Base-by-base conservation (phyloP, 169 alveolate genomes). In the Neospora caninum region DNA sequence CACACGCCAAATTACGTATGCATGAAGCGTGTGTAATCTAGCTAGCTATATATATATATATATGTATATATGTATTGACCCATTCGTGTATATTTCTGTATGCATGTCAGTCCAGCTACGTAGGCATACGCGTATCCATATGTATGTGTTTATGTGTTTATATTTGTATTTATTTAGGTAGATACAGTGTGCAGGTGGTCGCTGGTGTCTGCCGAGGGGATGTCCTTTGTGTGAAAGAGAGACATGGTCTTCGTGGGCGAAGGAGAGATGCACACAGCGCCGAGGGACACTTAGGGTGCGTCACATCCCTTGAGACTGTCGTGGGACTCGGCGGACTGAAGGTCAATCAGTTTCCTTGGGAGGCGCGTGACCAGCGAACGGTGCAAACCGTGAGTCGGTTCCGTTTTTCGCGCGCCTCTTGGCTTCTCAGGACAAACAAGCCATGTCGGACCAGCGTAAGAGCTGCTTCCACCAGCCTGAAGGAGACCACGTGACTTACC, bases 401-500 rank as follows among this genome's bases (percentile, higher is more conserved):
- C 13, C 22, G 58, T 49, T 49, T 49, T 49, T 49, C n/a, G n/a
- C n/a, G n/a, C n/a, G n/a, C n/a, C n/a, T n/a, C n/a, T n/a, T n/a
- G n/a, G n/a, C n/a, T n/a, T 43, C 64, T 20, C 97, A 96, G 95
- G 99, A 99, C 93, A 99, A 99, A 94, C 98, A 99, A 94, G 97
- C 98, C 39, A 93, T 97, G 92, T 99, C 99, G 1, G 99, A 99
- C 96, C 96, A 98, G 95, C 98, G 98, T 88, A 97, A 99, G 95
- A 98, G 99, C 25, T 98, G 98, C 93, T 99, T 99, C 96, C 96
- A 98, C 70, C 99, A 98, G 94, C 98, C 99, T 39, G 99, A 99
- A 91, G 99, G 99, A 0, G 99, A 99, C 93, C 99, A 99, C 94
- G 95, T 99, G 29, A 99, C 99, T 0, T 96, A 98, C 94, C 97